phyloP scores from a whole-genome alignment of 176 grass and related monocot species.

The Phyllostachys edulis region DNA sequence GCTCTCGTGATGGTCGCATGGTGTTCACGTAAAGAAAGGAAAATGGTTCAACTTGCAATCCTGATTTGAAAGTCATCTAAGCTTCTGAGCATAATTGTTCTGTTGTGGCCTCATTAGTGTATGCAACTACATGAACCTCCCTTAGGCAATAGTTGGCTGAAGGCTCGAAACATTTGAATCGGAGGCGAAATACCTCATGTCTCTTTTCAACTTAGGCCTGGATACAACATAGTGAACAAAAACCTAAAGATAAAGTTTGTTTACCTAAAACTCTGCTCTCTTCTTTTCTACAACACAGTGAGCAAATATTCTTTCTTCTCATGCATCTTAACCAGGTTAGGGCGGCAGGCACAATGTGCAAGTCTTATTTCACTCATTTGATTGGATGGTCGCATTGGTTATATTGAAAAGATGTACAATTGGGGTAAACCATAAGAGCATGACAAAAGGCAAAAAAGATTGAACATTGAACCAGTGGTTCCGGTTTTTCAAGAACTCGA shows the following conservation, averaged over 20 bases:
- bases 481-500: conserved; percentile 5
- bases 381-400: neutral
- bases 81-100: neutral
- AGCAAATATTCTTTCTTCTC: neutral
- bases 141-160: neutral
- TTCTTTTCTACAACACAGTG: neutral
- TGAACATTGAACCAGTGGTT: neutral
- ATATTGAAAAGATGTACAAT: neutral
- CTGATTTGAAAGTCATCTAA: neutral
- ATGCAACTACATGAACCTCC: neutral
- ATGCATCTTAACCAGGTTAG: neutral
- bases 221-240: neutral
- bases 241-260: neutral
- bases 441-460: neutral
- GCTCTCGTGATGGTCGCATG: neutral
- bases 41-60: neutral
- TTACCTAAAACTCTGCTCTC: neutral
- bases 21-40: neutral
- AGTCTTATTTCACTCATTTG: neutral
- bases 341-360: neutral
- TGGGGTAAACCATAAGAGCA: neutral
- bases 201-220: neutral
- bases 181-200: neutral
- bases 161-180: neutral
- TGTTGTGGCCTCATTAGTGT: neutral